A percentile compares a stretch with the other conserved stretches of the same genome.
These are phyloP conservation scores for Piromyces finnis DNA, from an alignment of 192 early-diverging fungal genomes.

Conservation along the genomic window DNA sequence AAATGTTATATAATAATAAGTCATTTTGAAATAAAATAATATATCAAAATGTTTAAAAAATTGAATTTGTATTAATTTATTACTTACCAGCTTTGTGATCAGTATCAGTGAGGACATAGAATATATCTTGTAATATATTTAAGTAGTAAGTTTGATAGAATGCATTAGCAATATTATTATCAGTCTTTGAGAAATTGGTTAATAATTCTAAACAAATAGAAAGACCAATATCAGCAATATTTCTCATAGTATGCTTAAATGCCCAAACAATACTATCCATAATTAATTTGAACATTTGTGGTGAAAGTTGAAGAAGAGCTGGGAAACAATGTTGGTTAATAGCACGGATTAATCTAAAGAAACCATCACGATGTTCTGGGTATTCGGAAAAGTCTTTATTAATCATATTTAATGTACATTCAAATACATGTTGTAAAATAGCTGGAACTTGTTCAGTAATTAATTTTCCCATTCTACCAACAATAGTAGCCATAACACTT, in stretches of 20 bases:
- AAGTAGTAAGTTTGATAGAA: conserved; percentile 90
- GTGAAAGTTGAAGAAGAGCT: conserved; percentile 64
- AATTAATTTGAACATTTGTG: conserved; percentile 76
- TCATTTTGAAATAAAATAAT: too few species aligned
- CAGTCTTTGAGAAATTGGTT: conserved; percentile 57
- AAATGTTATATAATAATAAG: too few species aligned
- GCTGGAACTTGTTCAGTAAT: conserved; percentile 67
- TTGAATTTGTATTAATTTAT: too few species aligned
- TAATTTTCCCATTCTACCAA: conserved; percentile 53
- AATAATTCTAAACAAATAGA: conserved; percentile 73
- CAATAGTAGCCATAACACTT: conserved; percentile 76
- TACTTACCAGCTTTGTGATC: conserved; percentile 96
- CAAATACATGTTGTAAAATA: conserved; percentile 88
- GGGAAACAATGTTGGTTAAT: conserved; percentile 87
- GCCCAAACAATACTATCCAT: conserved; percentile 95
- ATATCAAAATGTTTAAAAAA: too few species aligned
- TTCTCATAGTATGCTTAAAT: conserved; percentile 97
- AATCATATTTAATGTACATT: conserved; percentile 96
- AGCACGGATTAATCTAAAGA: conserved; percentile 81
- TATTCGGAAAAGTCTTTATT: conserved; percentile 96
- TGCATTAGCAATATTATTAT: conserved; percentile 50
- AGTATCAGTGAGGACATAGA: conserved; percentile 90
- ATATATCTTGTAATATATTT: conserved; percentile 82
- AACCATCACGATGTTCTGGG: conserved; percentile 89
- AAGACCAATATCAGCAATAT: conserved; percentile 85